Base-by-base conservation (phyloP, 2,329 filamentous ascomycete species). In the Ceratocystiopsis minuta region DNA sequence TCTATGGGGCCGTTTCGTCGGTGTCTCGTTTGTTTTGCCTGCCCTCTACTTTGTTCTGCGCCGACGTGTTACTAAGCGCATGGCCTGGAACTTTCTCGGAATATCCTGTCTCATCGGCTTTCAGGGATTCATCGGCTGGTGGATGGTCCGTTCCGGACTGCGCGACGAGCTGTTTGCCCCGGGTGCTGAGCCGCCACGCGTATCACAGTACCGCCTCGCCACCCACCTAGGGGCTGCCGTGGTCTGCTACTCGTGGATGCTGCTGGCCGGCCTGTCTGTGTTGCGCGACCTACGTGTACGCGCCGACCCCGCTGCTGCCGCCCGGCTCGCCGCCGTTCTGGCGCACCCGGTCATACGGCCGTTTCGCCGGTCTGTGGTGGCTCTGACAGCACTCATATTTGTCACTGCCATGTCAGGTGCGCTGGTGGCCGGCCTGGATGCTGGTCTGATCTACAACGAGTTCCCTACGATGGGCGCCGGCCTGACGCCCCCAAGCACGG, bases 91-190 rank as follows among this genome's bases (percentile, higher is more conserved):
- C 48, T 68, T 98, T 14, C 63, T 75, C 35, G 88, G 86, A 13
- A 96, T 98, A 48, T 83, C 84, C 36, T 75, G 71, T 39, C 67
- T 96, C 52, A 95, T 98, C 53, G 90, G 85, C 42, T 90, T 94
- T 59, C 90, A 98, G 60, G 90, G 90, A 37, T 74, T 90, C 54
- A 78, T 98, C 49, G 90, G 90, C 42, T 98, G 90, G 90, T 98
- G 90, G 86, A 98, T 98, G 90, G 90, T 98, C 52, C 92, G 92
- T 61, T 92, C 83, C 12, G 90, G 90, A 2, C 68, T 98, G 48
- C 92, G 88, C 58, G 90, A 96, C 56, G 90, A 98, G 58, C 72
- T 98, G 24, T 95, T 98, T 56, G 83, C 83, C 16, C 80, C 84
- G 3, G 90, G 87, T 13, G 81, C 79, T 43, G 85, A 94, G 58